Evolutionary conservation across 139 green algal species (phyloP), one percentile per base, ranked within the genome.

Genomic region (Prasinococcaceae sp.): DNA sequence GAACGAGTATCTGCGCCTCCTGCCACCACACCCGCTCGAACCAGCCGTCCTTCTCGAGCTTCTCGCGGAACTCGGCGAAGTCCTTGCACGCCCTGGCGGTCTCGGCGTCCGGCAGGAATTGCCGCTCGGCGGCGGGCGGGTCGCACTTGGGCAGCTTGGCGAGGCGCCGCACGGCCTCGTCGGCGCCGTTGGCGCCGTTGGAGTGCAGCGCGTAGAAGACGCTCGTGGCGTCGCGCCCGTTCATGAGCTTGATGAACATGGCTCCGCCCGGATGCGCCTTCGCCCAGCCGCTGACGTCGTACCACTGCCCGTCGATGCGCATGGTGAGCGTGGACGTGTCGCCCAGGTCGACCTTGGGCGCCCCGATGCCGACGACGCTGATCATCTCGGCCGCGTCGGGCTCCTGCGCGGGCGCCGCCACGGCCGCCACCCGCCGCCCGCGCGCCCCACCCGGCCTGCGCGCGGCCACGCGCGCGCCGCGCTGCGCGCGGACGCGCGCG

Each of bases 241-340:
- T 24, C 12, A 63, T 40, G 32, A 50, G 27, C 22, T 43, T 22
- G 26, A 63, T 33, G 35, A 63, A 63, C 9, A 22, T 10, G 20
- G 44, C 22, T n/a, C 55, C 55, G 12, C 55, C 55, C 44, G 55
- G 55, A 27, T 63, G 55, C 55, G 55, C 55, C 46, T 50, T 63
- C 32, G 55, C 55, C 55, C 55, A 63, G 16, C 55, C 55, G 3
- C n/a, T 63, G 46, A 30, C 52, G 45, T 63, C 55, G 45, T 63
- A 63, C 53, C 53, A 61, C 25, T 30, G n/a, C 29, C 27, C 53
- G 53, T 61, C 53, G 20, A 61, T 61, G 4, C 22, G 43, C 3
- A 40, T 36, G 24, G 23, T 35, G 26, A 54, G 5, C 24, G 12
- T 40, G 8, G 6, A 8, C 19, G 44, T 32, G 12, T 50, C n/a